Base-by-base conservation (phyloP, 176 grass and related monocot species). In the Leersia perrieri region DNA sequence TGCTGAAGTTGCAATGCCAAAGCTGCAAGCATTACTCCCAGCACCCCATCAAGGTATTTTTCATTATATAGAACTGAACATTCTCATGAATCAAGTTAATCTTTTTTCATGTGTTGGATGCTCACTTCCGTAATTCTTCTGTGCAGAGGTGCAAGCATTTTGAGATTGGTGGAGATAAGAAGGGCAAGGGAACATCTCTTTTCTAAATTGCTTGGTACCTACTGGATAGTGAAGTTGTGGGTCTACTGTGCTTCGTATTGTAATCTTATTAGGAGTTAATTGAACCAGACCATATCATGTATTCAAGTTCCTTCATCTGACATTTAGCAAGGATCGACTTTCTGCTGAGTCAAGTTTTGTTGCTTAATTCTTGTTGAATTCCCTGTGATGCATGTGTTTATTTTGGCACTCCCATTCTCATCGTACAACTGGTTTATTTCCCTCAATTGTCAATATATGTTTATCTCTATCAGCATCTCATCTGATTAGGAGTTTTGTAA, bases 151-250 rank as follows among this genome's bases (percentile, higher is more conserved):
- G 95, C 86, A 98, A 98, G 85, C 95, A 97, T 84, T 97, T 97
- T 72, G 95, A 97, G 83, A 97, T 97, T 68, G 92, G 88, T 28
- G 94, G 92, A 86, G 95, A 98, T 83, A 98, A 94, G 90, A 94
- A 94, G 89, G 95, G 95, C 69, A 98, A 98, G 90, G 95, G 95
- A 67, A 98, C 95, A 38, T 94, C 92, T 13, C 95, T 98, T 41
- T 94, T 98, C 83, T 98, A 92, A 82, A 65, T 65, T 71, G 65
- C 1, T 60, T 49, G 61, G 76, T 40, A 33, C 60, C 72, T 73
- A 66, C 76, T 84, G 74, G 49, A 51, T 45, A 57, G 64, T 33
- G 66, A 72, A 41, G 39, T 63, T 31, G 63, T 63, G 49, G 34
- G 33, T 76, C 71, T 69, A 49, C 64, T 55, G 58, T 26, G 31